These are phyloP conservation scores for Trebouxiophyceae sp. DNA, from an alignment of 163 green algal genomes.

Conservation along the genomic window DNA sequence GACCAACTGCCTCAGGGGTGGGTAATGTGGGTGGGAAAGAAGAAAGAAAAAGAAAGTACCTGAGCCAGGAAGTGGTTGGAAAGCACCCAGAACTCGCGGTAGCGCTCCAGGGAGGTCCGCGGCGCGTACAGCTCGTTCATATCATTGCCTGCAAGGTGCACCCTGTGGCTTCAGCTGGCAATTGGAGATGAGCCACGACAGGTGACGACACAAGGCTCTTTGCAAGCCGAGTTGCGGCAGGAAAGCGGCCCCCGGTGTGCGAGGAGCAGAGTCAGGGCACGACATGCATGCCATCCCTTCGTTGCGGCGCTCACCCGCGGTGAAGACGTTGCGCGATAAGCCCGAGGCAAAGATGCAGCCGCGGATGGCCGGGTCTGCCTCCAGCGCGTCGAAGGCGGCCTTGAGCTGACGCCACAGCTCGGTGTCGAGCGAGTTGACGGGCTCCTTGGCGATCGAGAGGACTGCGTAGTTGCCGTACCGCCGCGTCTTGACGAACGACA, in stretches of 20 bases:
- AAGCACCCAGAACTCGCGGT: conserved; percentile 40
- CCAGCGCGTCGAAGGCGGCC: conserved; percentile 20
- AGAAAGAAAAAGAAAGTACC: neutral
- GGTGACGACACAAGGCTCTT: no score
- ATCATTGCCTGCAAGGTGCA: conserved; percentile 45
- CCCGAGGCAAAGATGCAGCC: conserved; percentile 40
- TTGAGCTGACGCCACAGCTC: conserved; percentile 39
- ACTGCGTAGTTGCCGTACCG: conserved; percentile 15
- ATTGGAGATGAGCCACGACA: neutral
- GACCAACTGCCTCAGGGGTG: no score
- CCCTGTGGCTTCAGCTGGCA: neutral
- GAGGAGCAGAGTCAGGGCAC: no score
- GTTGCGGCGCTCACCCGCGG: conserved; percentile 36
- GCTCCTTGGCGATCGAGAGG: conserved; percentile 31
- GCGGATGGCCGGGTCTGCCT: conserved; percentile 28
- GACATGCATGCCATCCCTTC: no score
- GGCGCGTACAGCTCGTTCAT: conserved; percentile 62
- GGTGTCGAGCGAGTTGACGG: conserved; percentile 51
- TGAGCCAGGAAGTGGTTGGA: conserved; percentile 38
- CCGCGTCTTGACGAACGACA: neutral
- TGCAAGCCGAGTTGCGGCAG: no score
- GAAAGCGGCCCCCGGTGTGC: no score
- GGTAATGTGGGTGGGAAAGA: no score
- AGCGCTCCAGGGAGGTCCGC: conserved; percentile 30
- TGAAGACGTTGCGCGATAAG: conserved; percentile 48